Percentiles rank a stretch among this genome's conserved stretches.
These are phyloP conservation scores for Tanacetum coccineum DNA, from an alignment of 129 eudicot species.

Conservation along the genomic window DNA sequence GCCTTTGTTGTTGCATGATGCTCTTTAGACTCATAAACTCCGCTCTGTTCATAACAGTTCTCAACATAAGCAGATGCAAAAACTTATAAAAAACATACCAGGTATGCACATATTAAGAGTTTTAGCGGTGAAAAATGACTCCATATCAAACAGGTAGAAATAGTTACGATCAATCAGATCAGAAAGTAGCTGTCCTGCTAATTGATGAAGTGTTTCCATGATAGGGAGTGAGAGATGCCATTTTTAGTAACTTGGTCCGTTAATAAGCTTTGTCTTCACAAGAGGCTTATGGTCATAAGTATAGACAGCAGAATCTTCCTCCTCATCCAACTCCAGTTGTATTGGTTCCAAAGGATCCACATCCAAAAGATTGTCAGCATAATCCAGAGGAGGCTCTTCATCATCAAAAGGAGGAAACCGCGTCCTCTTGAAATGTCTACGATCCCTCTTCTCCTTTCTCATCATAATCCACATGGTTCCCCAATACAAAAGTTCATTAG, in stretches of 20 bases:
- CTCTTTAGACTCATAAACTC: too few relatives aligned
- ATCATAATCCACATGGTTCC: conserved; percentile 99
- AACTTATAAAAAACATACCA: too few relatives aligned
- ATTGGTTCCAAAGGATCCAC: conserved; percentile 97
- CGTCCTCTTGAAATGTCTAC: conserved; percentile 96
- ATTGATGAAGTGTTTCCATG: conserved; percentile 93
- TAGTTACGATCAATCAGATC: conserved; percentile 89
- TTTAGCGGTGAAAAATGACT: conserved; percentile 96
- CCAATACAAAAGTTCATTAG: too few relatives aligned
- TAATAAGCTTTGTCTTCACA: conserved; percentile 86
- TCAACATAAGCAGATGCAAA: too few relatives aligned
- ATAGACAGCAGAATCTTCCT: conserved; percentile 91
- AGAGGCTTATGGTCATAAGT: conserved; percentile 93
- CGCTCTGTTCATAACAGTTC: too few relatives aligned
- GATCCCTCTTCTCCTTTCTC: conserved; percentile 91
- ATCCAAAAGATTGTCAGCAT: conserved; percentile 92
- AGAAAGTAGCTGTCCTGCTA: conserved; percentile 92
- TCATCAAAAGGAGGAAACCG: conserved; percentile 98
- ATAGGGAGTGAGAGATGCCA: conserved; percentile 99
- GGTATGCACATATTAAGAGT: conserved; percentile 98
- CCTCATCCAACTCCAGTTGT: conserved; percentile 88
- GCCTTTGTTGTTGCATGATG: too few relatives aligned
- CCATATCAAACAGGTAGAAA: conserved; percentile 92
- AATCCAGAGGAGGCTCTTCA: conserved; percentile 94
- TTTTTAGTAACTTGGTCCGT: conserved; percentile 93